Percentiles rank a stretch among this genome's conserved stretches.
Conservation (phyloP, 768 basidiomycete genomes). For the Mycena alexandri region DNA sequence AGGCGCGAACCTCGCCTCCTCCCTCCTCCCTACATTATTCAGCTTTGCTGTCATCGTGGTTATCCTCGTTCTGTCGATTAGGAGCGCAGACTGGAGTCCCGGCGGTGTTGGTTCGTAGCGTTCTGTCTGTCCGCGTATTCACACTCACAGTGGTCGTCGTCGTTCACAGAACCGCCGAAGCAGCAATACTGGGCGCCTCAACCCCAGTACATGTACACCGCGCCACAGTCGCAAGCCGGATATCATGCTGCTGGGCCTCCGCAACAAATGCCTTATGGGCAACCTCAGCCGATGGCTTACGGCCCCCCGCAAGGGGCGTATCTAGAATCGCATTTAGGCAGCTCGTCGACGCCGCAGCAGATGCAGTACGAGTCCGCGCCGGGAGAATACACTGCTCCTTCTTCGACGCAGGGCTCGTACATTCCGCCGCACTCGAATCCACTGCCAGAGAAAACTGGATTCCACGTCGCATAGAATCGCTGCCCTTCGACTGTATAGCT, state of each 20-base stretch:
- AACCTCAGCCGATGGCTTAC: neutral
- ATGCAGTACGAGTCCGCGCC: too few relatives aligned
- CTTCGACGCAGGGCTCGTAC: too few relatives aligned
- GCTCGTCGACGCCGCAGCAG: too few relatives aligned
- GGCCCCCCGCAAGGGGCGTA: too few relatives aligned
- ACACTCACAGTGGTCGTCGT: neutral
- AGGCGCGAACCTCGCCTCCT: slow-evolving; percentile 25
- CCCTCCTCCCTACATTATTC: slow-evolving; percentile 10
- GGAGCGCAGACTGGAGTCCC: slow-evolving; percentile 21
- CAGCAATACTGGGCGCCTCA: slow-evolving; percentile 26
- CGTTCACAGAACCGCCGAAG: neutral
- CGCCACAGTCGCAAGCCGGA: slow-evolving; percentile 17
- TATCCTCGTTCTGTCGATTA: slow-evolving; percentile 12
- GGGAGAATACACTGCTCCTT: too few relatives aligned
- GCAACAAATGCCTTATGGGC: slow-evolving; percentile 2
- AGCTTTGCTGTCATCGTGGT: slow-evolving; percentile 17
- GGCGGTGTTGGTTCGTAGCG: slow-evolving; percentile 15
- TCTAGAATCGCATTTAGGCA: too few relatives aligned
- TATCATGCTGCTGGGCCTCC: slow-evolving; percentile 5
- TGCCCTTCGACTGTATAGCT: too few relatives aligned
- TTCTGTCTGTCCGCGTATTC: neutral
- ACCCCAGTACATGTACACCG: slow-evolving; percentile 25
- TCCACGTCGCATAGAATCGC: too few relatives aligned
- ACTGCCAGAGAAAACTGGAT: too few relatives aligned
- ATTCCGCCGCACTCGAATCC: too few relatives aligned